Evolutionary conservation across 2,329 filamentous ascomycete genomes (phyloP).

Genomic region (Onygenales sp.): DNA sequence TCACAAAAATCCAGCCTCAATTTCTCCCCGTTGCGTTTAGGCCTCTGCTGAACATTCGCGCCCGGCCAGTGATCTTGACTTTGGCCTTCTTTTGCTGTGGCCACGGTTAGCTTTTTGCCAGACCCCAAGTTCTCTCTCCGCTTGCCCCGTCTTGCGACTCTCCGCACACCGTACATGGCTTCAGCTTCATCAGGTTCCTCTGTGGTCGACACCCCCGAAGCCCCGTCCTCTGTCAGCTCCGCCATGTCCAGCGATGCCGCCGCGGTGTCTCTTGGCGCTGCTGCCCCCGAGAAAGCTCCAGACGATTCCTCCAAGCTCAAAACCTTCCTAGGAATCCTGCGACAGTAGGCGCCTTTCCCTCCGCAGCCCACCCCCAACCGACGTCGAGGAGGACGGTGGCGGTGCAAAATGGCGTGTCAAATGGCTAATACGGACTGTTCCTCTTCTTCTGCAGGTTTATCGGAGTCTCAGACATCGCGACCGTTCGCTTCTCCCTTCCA

Average conservation of each 20-base stretch:
- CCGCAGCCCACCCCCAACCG: not conserved
- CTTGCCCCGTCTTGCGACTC: not conserved
- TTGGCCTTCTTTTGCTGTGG: too few species aligned
- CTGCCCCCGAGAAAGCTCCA: slow-evolving; percentile 44
- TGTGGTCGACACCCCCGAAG: not conserved
- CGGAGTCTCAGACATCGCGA: slow-evolving; percentile 88
- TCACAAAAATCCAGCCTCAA: not conserved
- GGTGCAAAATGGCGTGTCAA: not conserved
- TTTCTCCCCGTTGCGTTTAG: too few species aligned
- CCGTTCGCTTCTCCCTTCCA: slow-evolving; percentile 90
- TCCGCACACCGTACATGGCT: not conserved
- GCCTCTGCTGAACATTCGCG: too few species aligned
- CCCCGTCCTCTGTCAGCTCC: not conserved
- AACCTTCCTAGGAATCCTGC: slow-evolving; percentile 78
- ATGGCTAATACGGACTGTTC: slow-evolving; percentile 5
- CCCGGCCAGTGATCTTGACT: too few species aligned
- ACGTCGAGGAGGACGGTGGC: not conserved
- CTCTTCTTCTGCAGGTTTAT: slow-evolving; percentile 60
- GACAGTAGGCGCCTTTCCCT: slow-evolving; percentile 54
- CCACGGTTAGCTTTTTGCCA: too few species aligned
- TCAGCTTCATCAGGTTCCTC: slow-evolving; percentile 3
- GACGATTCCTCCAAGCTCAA: slow-evolving; percentile 83
- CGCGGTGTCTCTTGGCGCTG: not conserved
- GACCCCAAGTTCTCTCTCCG: too few species aligned
- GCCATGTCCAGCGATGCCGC: slow-evolving; percentile 7